Base-by-base conservation (phyloP, 2,329 filamentous ascomycete genomes). In the Sphaerulina vaccinii region DNA sequence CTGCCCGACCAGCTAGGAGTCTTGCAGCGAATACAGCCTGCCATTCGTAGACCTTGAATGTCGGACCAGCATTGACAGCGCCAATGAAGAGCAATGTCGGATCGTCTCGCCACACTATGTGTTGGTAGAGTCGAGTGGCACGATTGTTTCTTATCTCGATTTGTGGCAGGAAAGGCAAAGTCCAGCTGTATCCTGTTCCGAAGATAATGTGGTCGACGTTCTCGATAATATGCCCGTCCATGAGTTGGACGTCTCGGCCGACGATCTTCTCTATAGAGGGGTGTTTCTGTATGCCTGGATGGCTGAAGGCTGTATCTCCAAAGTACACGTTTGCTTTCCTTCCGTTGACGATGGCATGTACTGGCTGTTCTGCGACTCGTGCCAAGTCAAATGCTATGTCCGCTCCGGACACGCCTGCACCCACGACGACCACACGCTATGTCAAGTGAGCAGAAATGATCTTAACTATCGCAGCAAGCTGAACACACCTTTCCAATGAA, bases 21-120 rank as follows among this genome's bases (percentile, higher is more conserved):
- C 83, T 72, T 1, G 83, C 83, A 0, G 78, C 80, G 1, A 81
- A 73, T 0, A 86, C 82, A 5, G 82, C 82, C 61, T 86, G 83
- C 80, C 81, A 86, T 68, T 86, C 84, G 49, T 85, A 86, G 23
- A 86, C 76, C 63, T 83, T 85, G 70, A 87, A 87, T 0, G 84
- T 87, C 22, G 87, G 67, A 0, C 79, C 80, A 0, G 79, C 78
- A 3, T 66, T 61, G 51, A 79, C 80, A 3, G 82, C 82, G 21
- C 81, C 82, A 2, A 84, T 71, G 59, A 84, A 85, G 2, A 79
- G 67, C 8, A 84, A 68, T 0, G 74, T 78, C 0, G 80, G 78
- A 55, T 85, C 82, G 15, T 73, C 59, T 27, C 70, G 71, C 64
- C 75, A 81, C 5, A 84, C 77, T 0, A 83, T 69, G 59, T 84